Evolutionary conservation across 2,329 filamentous ascomycete genomes (phyloP), one percentile per base, ranked within the genome.

Genomic region (Botrytis deweyae): DNA sequence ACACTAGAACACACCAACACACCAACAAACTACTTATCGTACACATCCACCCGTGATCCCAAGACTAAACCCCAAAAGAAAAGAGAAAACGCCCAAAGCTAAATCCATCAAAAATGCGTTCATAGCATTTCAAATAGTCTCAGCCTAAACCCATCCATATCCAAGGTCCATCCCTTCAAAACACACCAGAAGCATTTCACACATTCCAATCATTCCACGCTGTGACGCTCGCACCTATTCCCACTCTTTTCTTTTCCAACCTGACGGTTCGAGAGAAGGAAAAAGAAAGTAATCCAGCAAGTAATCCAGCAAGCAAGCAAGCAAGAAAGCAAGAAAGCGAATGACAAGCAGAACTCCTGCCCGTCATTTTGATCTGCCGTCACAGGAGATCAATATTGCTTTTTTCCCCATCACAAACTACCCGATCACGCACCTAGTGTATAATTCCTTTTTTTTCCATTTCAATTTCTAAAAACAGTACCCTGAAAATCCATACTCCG

Each of bases 121-220:
- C 52, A 58, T 58, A 58, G 52, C 52, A 58, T 58, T 58, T 58
- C 52, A 58, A 58, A 58, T 58, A 58, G 52, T 58, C 52, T 58
- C 52, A 18, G 16, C n/a, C 52, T 4, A 16, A 29, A 16, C n/a
- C 52, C n/a, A 33, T 33, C 16, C n/a, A 58, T 18, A 58, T 58
- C 16, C n/a, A 29, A 58, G 52, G 52, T 16, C 52, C 6, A 58
- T 33, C 52, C 52, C n/a, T 58, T 18, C 52, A 58, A 33, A 58
- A 29, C n/a, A 33, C 52, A 29, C n/a, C n/a, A 58, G 52, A 58
- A 58, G 52, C 52, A 55, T 58, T 58, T 58, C 52, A 9, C 52
- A 29, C 2, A 14, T 55, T n/a, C 49, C 49, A 55, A 55, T 55
- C 49, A 55, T 55, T 55, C 49, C 25, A 55, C 49, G 49, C 49